Evolutionary conservation across 805 yeast species (phyloP), one percentile per base, ranked within the genome.

Genomic region (Candida succiphila): DNA sequence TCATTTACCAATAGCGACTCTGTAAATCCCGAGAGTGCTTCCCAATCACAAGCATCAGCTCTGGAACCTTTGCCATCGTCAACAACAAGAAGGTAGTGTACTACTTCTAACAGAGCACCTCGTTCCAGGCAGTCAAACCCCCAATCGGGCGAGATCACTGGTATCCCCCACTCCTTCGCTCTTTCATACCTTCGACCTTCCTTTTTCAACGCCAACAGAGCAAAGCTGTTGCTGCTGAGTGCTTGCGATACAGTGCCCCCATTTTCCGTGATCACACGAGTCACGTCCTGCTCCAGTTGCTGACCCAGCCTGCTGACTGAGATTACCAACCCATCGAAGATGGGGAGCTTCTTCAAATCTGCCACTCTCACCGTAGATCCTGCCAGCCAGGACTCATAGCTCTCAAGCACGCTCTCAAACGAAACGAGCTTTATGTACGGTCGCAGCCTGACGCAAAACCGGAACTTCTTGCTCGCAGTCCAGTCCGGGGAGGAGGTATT

Each of bases 391-490:
- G 53, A 49, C 9, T 61, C 52, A 44, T 77, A 68, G 8, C 73
- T 40, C 13, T 51, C 49, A 18, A 61, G 46, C 5, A 86, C 56
- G 5, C 67, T 53, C 3, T 65, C 64, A 1, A 72, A 65, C 6
- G 58, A 49, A 9, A 85, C 48, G 37, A 85, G 71, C 30, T 46
- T 47, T 19, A 85, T 63, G 50, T 81, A 89, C 26, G 65, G 63
- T 33, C 84, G 56, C 35, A 61, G 56, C 34, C 60, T 49, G 6
- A 69, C 64, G 27, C 70, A 65, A 45, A 64, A 75, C 34, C 54
- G 60, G 49, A 63, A 76, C 46, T 76, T 76, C 22, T 67, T 73
- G 1, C 81, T 72, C 35, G 57, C 52, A 12, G 46, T 25, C 60
- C 60, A 55, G 19, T 40, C 41, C 7, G 39, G 34, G 17, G 38